Evolutionary conservation across 148 eudicot species (phyloP).

Genomic region (Chenopodium album): DNA sequence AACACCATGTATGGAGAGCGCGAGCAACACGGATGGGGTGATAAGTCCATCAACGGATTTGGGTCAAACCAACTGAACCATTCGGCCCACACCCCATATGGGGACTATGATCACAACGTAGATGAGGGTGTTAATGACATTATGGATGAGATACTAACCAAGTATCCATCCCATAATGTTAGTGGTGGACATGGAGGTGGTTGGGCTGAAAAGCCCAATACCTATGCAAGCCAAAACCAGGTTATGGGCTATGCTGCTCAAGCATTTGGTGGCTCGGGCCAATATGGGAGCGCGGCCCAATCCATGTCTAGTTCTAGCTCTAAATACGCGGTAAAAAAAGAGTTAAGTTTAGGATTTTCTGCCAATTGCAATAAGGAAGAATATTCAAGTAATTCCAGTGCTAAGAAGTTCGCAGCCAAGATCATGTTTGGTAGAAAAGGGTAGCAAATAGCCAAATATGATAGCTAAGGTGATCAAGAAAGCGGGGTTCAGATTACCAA

Average conservation of each 20-base stretch:
- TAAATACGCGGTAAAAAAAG: conserved; percentile 15
- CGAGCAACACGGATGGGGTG: not conserved
- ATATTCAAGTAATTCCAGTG: conserved; percentile 13
- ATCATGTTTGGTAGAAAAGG: conserved; percentile 9
- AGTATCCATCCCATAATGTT: conserved; percentile 32
- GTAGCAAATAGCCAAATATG: not conserved
- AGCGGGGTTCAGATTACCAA: too few relatives aligned
- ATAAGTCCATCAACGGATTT: not conserved
- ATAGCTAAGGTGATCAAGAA: too few relatives aligned
- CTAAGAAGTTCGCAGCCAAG: conserved; percentile 12
- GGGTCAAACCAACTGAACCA: conserved; percentile 4
- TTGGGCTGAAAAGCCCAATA: conserved; percentile 15
- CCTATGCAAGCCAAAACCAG: conserved; percentile 10
- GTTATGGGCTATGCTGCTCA: conserved; percentile 10
- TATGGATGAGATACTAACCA: conserved; percentile 32
- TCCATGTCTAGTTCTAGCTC: conserved; percentile 20
- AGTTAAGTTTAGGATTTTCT: not conserved
- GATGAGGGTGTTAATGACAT: conserved; percentile 30
- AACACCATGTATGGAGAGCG: not conserved
- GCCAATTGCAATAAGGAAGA: conserved; percentile 1
- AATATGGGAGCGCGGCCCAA: conserved; percentile 17
- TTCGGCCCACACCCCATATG: not conserved
- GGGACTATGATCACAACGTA: not conserved
- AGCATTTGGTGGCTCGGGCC: conserved; percentile 14
- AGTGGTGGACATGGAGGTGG: conserved; percentile 13